Evolutionary conservation across 2,329 filamentous ascomycete species (phyloP), one percentile per base, ranked within the genome.

Genomic region (Alternaria metachromatica): DNA sequence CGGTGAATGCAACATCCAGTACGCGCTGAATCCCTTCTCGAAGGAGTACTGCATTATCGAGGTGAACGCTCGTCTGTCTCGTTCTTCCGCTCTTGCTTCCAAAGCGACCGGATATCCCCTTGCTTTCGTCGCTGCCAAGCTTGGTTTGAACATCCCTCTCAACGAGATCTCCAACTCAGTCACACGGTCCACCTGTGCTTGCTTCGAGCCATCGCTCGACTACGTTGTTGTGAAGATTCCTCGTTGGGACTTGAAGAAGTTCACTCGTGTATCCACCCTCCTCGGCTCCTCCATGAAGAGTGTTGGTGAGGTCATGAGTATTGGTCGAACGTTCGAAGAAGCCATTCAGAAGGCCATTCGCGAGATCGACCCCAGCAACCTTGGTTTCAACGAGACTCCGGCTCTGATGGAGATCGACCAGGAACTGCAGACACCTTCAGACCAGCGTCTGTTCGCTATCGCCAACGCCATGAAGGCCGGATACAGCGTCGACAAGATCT

Each of bases 191-290:
- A 99, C 96, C 2, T 97, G 93, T 76, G 96, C 96, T 60, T 98
- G 96, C 86, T 99, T 99, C 80, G 96, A 99, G 84, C 96, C 96
- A 23, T 98, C 96, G 13, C 89, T 99, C 13, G 96, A 99, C 81
- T 99, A 99, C 79, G 93, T 96, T 56, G 96, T 98, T 18, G 95
- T 98, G 73, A 99, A 99, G 88, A 98, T 99, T 85, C 96, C 96
- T 50, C 89, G 96, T 72, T 99, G 96, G 96, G 96, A 99, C 83
- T 83, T 99, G 77, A 98, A 98, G 87, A 99, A 99, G 84, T 99
- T 99, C 82, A 97, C 93, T 26, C 90, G 96, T 70, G 96, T 98
- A 21, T 98, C 95, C 5, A 98, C 94, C 1, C 91, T 96, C 77
- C 90, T 99, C 23, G 95, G 94, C 28, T 98, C 96, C 4, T 97